Conservation (phyloP, 371 early-diverging fungal species). For the Mortierella sp. region DNA sequence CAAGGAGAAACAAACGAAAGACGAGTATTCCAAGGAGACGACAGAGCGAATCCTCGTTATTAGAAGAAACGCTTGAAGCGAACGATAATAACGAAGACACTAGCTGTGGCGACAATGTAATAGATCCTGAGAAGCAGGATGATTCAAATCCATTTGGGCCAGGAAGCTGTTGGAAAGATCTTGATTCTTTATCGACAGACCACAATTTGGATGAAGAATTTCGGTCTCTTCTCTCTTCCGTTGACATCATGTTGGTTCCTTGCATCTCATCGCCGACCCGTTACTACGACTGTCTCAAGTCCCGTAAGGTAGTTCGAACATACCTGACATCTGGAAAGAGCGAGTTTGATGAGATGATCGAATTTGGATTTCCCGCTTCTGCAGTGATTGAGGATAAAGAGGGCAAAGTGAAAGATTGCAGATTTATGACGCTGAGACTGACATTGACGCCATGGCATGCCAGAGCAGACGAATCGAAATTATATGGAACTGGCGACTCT, state of each 20-base stretch:
- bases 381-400: constrained; percentile 15
- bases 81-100: background rate
- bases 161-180: constrained; percentile 22
- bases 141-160: constrained; percentile 19
- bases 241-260: constrained; percentile 26
- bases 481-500: constrained; percentile 28
- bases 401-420: constrained; percentile 16
- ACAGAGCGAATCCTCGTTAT: constrained; percentile 30
- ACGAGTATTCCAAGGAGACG: constrained; percentile 10
- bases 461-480: constrained; percentile 40
- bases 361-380: constrained; percentile 36
- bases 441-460: constrained; percentile 56
- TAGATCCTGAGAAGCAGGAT: background rate
- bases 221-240: constrained; percentile 33
- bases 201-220: constrained; percentile 8
- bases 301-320: constrained; percentile 16
- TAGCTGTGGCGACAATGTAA: too few species aligned
- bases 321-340: constrained; percentile 23
- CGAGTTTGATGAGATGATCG: constrained; percentile 42
- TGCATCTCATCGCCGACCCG: constrained; percentile 35
- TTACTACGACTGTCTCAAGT: constrained; percentile 28
- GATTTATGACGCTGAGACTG: constrained; percentile 44
- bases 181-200: constrained; percentile 11
- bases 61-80: constrained; percentile 4
- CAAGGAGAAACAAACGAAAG: constrained; percentile 35